These are phyloP conservation scores for Leccinellum albellum DNA, from an alignment of 768 basidiomycete genomes.

Conservation along the genomic window DNA sequence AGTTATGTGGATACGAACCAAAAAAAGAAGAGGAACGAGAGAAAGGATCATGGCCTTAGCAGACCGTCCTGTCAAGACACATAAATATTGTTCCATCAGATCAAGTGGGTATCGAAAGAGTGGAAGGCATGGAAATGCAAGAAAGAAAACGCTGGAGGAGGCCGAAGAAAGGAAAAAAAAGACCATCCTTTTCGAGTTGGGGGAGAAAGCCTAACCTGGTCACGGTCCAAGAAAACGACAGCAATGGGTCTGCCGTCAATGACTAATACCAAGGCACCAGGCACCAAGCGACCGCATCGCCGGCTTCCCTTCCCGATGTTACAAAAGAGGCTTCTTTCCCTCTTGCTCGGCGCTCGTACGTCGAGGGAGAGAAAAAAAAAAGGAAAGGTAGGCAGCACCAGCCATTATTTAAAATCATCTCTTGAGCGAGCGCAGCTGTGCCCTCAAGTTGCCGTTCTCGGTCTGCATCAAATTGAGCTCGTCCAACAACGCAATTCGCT, in stretches of 20 bases:
- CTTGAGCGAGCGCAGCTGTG: conserved; percentile 64
- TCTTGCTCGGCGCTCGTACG: neutral
- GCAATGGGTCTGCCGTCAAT: neutral
- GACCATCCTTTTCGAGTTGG: neutral
- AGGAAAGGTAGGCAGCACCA: neutral
- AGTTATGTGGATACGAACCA: conserved; percentile 4
- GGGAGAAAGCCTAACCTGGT: neutral
- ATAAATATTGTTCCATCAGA: neutral
- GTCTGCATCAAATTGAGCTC: conserved; percentile 82
- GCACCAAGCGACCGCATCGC: neutral
- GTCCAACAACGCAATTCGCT: conserved; percentile 81
- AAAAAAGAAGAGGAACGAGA: neutral
- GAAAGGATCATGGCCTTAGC: neutral
- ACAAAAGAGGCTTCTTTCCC: neutral
- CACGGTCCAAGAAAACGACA: neutral
- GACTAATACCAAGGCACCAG: conserved; percentile 1
- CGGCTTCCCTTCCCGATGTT: neutral
- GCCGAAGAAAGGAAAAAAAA: too few species aligned
- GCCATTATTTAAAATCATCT: conserved; percentile 7
- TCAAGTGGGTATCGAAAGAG: conserved; percentile 6
- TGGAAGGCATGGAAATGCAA: neutral
- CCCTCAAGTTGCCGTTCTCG: conserved; percentile 67
- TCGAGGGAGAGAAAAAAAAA: neutral
- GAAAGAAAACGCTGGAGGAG: neutral
- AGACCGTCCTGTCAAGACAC: conserved; percentile 1